These are phyloP conservation scores for Aspergillus luchuensis DNA, from an alignment of 2,329 filamentous ascomycete genomes.

Conservation along the genomic window DNA sequence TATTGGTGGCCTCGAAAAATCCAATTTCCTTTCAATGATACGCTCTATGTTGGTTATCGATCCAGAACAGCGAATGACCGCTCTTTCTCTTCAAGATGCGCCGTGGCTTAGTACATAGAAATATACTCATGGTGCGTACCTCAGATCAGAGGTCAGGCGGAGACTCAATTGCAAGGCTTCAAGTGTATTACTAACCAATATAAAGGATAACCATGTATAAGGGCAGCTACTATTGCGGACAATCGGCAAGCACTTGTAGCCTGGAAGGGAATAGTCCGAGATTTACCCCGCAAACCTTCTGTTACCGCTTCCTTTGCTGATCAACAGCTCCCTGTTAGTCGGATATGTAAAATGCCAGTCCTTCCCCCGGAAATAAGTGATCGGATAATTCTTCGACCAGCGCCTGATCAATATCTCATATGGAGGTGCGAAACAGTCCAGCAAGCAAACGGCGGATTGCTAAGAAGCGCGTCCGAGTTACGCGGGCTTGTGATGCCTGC, in stretches of 20 bases:
- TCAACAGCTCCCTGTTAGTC: background rate
- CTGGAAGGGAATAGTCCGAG: background rate
- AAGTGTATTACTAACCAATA: no score
- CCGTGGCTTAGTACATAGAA: no score
- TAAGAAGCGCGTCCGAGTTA: slow-evolving; percentile 20
- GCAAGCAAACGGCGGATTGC: slow-evolving; percentile 15
- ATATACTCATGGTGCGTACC: no score
- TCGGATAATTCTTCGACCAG: background rate
- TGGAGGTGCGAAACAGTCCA: slow-evolving; percentile 10
- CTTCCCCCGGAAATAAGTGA: slow-evolving; percentile 1
- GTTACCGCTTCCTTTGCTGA: background rate
- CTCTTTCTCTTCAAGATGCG: no score
- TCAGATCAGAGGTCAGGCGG: no score
- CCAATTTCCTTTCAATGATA: no score
- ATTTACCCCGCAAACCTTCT: background rate
- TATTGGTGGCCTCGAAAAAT: no score
- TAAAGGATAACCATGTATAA: no score
- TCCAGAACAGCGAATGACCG: no score
- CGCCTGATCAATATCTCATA: background rate
- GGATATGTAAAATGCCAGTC: background rate
- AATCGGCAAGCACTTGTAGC: background rate
- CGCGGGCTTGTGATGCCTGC: slow-evolving; percentile 19
- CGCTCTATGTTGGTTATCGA: no score
- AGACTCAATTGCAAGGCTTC: no score
- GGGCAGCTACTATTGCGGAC: no score